Percentiles rank a stretch among this genome's conserved stretches.
These are phyloP conservation scores for Lactarius pseudohatsudake DNA, from an alignment of 768 basidiomycete genomes.

Conservation along the genomic window DNA sequence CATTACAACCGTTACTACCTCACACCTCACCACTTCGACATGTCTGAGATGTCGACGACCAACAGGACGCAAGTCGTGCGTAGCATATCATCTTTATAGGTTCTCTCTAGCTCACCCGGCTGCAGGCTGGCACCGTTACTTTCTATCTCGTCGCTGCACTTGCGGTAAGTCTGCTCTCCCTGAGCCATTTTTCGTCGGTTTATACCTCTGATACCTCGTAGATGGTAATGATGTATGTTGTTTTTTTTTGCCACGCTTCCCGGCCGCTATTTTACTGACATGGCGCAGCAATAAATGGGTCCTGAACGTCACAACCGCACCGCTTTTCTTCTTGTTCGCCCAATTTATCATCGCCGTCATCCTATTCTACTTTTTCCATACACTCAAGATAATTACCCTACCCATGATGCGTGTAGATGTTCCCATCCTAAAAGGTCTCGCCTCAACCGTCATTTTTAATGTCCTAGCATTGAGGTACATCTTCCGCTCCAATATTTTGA, in stretches of 20 bases:
- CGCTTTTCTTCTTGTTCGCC: slow-evolving; percentile 83
- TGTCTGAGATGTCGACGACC: slow-evolving; percentile 9
- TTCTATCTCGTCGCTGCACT: slow-evolving; percentile 91
- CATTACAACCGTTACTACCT: not conserved
- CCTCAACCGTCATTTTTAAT: slow-evolving; percentile 73
- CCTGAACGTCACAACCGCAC: slow-evolving; percentile 66
- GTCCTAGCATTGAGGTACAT: slow-evolving; percentile 77
- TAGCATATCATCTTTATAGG: not conserved
- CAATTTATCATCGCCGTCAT: slow-evolving; percentile 80
- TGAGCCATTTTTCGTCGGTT: not conserved
- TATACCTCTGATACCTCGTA: slow-evolving; percentile 34
- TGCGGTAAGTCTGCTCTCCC: slow-evolving; percentile 55
- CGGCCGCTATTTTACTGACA: slow-evolving; percentile 23
- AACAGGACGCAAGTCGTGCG: slow-evolving; percentile 18
- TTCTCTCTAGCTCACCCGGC: not conserved
- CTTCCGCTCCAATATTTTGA: slow-evolving; percentile 21
- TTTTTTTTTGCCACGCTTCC: not conserved
- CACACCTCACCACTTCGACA: not conserved
- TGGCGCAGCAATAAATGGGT: slow-evolving; percentile 85
- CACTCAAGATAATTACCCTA: slow-evolving; percentile 63
- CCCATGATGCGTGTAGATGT: slow-evolving; percentile 58
- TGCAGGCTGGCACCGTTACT: slow-evolving; percentile 67
- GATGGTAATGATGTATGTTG: slow-evolving; percentile 87
- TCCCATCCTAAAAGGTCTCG: slow-evolving; percentile 67
- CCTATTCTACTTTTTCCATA: slow-evolving; percentile 66